Evolutionary conservation across 2,329 filamentous ascomycete genomes (phyloP), one percentile per base, ranked within the genome.

Genomic region (Alternaria hordeiaustralica): DNA sequence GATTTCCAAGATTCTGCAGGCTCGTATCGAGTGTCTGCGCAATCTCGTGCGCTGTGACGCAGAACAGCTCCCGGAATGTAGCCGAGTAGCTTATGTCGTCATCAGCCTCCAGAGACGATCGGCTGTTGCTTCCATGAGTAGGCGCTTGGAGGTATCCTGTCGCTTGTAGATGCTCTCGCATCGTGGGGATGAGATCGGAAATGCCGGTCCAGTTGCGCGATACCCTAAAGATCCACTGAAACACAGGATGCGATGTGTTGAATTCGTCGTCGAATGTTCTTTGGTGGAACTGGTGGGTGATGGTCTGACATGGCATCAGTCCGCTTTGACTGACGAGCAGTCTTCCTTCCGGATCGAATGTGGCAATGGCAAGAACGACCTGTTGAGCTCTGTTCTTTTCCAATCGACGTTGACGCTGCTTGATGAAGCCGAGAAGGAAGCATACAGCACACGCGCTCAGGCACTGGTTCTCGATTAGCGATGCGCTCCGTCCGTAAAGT

Each of bases 191-290:
- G 6, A 96, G 83, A 47, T 88, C 87, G 58, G 84, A 84, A 25
- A 97, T 85, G 44, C 88, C 86, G 8, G 81, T 76, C 94, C 94
- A 97, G 77, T 94, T 91, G 62, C 89, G 87, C 7, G 92, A 92
- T 3, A 93, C 92, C 60, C 92, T 88, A 75, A 92, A 96, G 73
- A 96, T 90, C 94, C 94, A 97, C 54, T 94, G 88, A 79, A 96
- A 97, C 2, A 94, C 88, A 0, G 92, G 88, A 75, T 97, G 93
- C 0, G 88, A 87, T 23, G 89, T 89, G 60, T 89, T 89, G 72
- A 97, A 94, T 13, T 90, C 87, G 64, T 96, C 92, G 63, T 90
- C 88, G 57, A 90, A 87, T 26, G 88, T 89, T 33, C 69, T 65
- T 54, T 71, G 75, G 36, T 77, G 70, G 46, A 78, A 79, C 50